Evolutionary conservation across 2,329 filamentous ascomycete genomes (phyloP).

Genomic region (Sporothrix curviconia): DNA sequence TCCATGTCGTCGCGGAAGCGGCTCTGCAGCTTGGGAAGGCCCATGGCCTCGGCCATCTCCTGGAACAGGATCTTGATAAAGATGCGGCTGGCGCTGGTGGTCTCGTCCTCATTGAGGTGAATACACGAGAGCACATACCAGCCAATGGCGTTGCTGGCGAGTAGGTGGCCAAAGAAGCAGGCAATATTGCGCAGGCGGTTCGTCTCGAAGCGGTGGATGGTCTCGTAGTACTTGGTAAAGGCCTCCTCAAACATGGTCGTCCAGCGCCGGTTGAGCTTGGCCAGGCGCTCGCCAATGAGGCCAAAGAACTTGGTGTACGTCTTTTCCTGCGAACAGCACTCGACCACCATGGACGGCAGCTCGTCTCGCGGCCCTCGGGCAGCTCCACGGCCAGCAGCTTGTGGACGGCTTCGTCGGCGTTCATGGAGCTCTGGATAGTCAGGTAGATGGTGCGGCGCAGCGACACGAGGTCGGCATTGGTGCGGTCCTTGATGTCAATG

Average conservation of each 20-base stretch:
- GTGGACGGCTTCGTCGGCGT: slow-evolving; percentile 94
- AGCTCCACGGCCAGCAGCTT: slow-evolving; percentile 94
- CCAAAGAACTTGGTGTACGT: slow-evolving; percentile 98
- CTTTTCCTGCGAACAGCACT: slow-evolving; percentile 92
- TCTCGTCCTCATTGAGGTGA: slow-evolving; percentile 93
- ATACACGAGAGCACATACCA: slow-evolving; percentile 85
- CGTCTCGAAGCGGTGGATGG: slow-evolving; percentile 94
- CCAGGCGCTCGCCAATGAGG: slow-evolving; percentile 86
- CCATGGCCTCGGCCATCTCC: slow-evolving; percentile 79
- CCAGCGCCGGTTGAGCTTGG: slow-evolving; percentile 94
- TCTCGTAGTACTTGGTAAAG: slow-evolving; percentile 92
- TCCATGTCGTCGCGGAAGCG: slow-evolving; percentile 67
- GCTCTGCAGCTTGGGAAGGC: slow-evolving; percentile 70
- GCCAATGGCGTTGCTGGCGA: slow-evolving; percentile 79
- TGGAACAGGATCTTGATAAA: slow-evolving; percentile 98
- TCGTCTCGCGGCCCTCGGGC: slow-evolving; percentile 78
- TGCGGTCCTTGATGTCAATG: slow-evolving; percentile 96
- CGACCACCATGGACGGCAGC: slow-evolving; percentile 92
- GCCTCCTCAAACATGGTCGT: slow-evolving; percentile 83
- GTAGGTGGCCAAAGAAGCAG: slow-evolving; percentile 85
- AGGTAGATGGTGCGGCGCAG: slow-evolving; percentile 91
- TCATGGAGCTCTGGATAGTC: slow-evolving; percentile 93
- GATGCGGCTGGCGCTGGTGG: slow-evolving; percentile 91
- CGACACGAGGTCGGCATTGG: slow-evolving; percentile 91
- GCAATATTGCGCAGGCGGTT: slow-evolving; percentile 93